Evolutionary conservation across 768 basidiomycete genomes (phyloP), one percentile per base, ranked within the genome.

Genomic region (Boletus sensibilis): DNA sequence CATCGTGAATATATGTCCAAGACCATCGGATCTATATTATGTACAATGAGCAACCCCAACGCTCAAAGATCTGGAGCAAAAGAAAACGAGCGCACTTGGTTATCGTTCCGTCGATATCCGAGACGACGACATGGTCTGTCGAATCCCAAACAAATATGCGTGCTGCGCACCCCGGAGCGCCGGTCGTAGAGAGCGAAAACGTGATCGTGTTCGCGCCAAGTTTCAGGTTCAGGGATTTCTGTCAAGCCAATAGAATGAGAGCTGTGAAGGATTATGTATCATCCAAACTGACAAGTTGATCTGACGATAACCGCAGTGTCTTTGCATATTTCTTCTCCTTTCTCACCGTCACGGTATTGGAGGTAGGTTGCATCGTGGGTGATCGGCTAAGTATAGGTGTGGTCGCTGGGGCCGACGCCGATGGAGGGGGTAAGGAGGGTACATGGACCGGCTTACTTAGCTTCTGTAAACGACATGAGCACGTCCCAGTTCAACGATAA

Each of bases 41-140:
- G 8, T 20, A 21, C 5, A 2, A 40, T 58, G 16, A 65, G 13
- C 25, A 39, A 50, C 6, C 1, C 31, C 33, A 27, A 38, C 18
- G 7, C 20, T 43, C 20, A 8, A 45, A 38, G 5, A 33, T 18
- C 18, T 9, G 20, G 9, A 31, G 10, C 2, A 3, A 18, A 18
- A 49, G 42, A 34, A 53, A 57, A 31, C 66, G 81, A 21, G 66
- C 83, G 23, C 61, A 96, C 94, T 98, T 98, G 10, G 97, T 99
- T 68, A 99, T 99, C 1, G 96, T 99, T 7, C 97, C 97, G 67
- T 99, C 97, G 58, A 99, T 98, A 67, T 99, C 97, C 40, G 94
- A 97, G 39, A 99, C 85, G 25, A 99, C 90, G 21, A 99, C 84
- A 3, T 82, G 80, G 66, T 97, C 94, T 3, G 86, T 86, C n/a